phyloP scores from a whole-genome alignment of 2,329 filamentous ascomycete genomes.

The Emmonsia crescens region DNA sequence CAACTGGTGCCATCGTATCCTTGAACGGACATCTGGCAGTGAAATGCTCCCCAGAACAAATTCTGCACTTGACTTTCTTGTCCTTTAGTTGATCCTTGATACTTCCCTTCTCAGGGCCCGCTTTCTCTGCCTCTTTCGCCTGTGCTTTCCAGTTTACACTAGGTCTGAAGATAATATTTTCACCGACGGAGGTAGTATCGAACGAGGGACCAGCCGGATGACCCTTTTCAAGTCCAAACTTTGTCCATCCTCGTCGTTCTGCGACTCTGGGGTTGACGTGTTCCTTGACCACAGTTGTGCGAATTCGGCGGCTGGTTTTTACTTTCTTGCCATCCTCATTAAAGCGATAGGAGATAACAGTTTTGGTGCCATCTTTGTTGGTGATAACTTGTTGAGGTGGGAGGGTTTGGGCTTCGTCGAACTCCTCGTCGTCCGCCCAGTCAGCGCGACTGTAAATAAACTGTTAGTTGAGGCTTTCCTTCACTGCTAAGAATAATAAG shows the following conservation, averaged over 20 bases:
- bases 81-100: conserved; percentile 70
- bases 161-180: conserved; percentile 96
- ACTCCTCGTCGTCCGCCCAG: conserved; percentile 87
- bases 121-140: conserved; percentile 57
- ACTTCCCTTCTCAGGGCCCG: conserved; percentile 45
- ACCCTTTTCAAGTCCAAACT: conserved; percentile 85
- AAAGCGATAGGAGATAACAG: conserved; percentile 77
- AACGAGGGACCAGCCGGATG: conserved; percentile 70
- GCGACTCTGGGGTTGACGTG: conserved; percentile 94
- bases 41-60: conserved; percentile 98
- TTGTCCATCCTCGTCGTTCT: conserved; percentile 82
- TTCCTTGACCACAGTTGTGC: conserved; percentile 81
- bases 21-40: conserved; percentile 98
- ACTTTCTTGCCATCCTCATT: conserved; percentile 93
- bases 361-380: conserved; percentile 98
- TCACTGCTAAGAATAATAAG: neutral
- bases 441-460: conserved; percentile 36
- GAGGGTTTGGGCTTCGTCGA: conserved; percentile 75
- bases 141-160: conserved; percentile 88
- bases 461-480: neutral
- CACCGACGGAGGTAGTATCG: conserved; percentile 86
- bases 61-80: conserved; percentile 99
- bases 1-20: conserved; percentile 82
- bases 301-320: conserved; percentile 93
- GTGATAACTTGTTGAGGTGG: conserved; percentile 79